These are phyloP conservation scores for Vigna mungo DNA, from an alignment of 306 rosid species.

Conservation along the genomic window DNA sequence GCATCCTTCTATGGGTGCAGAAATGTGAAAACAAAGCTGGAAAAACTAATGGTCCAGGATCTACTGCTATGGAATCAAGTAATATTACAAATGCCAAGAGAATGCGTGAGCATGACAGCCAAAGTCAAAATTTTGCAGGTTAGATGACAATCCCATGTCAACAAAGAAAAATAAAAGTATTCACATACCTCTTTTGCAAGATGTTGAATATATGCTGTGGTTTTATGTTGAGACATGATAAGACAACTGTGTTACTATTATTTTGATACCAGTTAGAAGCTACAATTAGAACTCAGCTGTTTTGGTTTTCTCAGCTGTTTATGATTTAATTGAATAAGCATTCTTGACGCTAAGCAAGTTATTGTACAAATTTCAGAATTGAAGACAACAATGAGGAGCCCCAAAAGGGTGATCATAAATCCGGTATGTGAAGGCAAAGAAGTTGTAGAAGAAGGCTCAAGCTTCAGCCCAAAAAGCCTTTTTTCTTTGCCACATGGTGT, in stretches of 20 bases:
- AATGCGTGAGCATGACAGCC: constrained; percentile 57
- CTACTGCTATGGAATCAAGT: constrained; percentile 58
- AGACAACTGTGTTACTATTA: background rate
- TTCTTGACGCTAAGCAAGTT: constrained; percentile 40
- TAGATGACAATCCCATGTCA: constrained; percentile 43
- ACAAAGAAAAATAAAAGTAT: background rate
- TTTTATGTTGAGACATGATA: background rate
- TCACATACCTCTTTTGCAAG: constrained; percentile 11
- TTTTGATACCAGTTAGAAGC: background rate
- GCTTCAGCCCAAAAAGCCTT: constrained; percentile 81
- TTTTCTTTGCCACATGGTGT: constrained; percentile 76
- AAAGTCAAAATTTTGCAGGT: constrained; percentile 76
- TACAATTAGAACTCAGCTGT: constrained; percentile 22
- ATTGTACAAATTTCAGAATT: constrained; percentile 62
- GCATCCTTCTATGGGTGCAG: constrained; percentile 56
- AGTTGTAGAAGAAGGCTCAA: constrained; percentile 71
- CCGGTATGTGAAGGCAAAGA: constrained; percentile 68
- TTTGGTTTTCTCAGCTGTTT: background rate
- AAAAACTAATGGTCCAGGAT: constrained; percentile 51
- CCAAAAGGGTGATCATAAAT: constrained; percentile 72
- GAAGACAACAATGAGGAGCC: constrained; percentile 79
- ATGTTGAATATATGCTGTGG: constrained; percentile 24
- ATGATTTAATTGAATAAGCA: constrained; percentile 30
- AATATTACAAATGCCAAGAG: constrained; percentile 61
- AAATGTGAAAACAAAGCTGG: constrained; percentile 52